phyloP scores from a whole-genome alignment of 176 grass and related monocot species.

The Microstegium vimineum region DNA sequence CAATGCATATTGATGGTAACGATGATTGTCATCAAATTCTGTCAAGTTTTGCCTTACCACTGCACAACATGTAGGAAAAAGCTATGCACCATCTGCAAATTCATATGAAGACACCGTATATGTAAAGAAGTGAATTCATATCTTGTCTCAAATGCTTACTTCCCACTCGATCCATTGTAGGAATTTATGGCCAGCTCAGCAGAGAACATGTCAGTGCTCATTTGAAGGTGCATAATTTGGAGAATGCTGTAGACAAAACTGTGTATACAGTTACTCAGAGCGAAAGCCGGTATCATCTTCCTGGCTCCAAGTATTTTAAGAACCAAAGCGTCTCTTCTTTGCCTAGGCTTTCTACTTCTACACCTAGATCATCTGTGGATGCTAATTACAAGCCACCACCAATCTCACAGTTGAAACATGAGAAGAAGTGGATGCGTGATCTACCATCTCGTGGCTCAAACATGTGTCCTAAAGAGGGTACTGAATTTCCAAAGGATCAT shows the following conservation, averaged over 20 bases:
- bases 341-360: slow-evolving; percentile 57
- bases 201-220: slow-evolving; percentile 73
- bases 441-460: slow-evolving; percentile 42
- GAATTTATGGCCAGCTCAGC: slow-evolving; percentile 68
- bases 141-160: slow-evolving; percentile 2
- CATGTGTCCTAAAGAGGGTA: slow-evolving; percentile 33
- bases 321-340: slow-evolving; percentile 68
- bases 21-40: background rate
- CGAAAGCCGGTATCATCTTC: slow-evolving; percentile 58
- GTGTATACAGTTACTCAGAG: slow-evolving; percentile 61
- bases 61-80: slow-evolving; percentile 11
- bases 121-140: background rate
- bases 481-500: slow-evolving; percentile 34
- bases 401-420: slow-evolving; percentile 53
- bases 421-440: slow-evolving; percentile 52
- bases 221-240: slow-evolving; percentile 82
- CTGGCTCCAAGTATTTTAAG: slow-evolving; percentile 60
- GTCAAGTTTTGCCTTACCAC: background rate
- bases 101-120: background rate
- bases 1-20: background rate
- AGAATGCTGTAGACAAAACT: slow-evolving; percentile 59
- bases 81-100: background rate
- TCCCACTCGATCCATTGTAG: slow-evolving; percentile 41
- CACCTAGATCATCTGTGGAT: slow-evolving; percentile 60
- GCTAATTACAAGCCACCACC: slow-evolving; percentile 50